Percentiles rank a stretch among this genome's conserved stretches.
Conservation (phyloP, 805 yeast species). For the Novakomyces olei region DNA sequence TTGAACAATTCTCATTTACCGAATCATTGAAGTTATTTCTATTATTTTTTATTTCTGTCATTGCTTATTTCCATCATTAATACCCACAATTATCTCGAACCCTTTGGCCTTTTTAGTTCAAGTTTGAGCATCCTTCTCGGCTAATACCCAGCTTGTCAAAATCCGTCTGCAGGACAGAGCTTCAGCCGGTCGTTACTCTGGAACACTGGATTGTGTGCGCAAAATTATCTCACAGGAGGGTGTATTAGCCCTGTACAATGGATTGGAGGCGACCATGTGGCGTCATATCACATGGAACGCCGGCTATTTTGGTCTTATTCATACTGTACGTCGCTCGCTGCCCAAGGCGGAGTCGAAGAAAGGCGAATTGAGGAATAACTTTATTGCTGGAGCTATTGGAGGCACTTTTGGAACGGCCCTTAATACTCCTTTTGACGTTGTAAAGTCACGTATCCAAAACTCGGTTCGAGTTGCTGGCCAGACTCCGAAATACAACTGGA, state of each 20-base stretch:
- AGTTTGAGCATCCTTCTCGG: no score
- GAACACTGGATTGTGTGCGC: conserved; percentile 62
- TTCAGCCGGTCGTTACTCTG: conserved; percentile 41
- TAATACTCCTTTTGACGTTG: conserved; percentile 90
- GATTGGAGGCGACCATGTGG: conserved; percentile 92
- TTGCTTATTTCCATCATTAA: no score
- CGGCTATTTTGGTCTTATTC: conserved; percentile 88
- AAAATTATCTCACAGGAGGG: conserved; percentile 60
- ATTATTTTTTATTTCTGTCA: no score
- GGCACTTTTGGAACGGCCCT: conserved; percentile 90
- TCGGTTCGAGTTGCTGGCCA: conserved; percentile 46
- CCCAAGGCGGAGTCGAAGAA: conserved; percentile 53
- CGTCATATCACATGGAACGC: conserved; percentile 96
- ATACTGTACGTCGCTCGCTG: conserved; percentile 57
- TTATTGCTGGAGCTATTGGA: conserved; percentile 85
- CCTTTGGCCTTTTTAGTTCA: no score
- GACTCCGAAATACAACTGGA: conserved; percentile 77
- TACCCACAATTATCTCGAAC: no score
- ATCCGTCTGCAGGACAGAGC: conserved; percentile 80
- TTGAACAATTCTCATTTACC: no score
- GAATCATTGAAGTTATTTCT: no score
- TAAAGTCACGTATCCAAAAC: conserved; percentile 85
- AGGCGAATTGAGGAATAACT: conserved; percentile 65
- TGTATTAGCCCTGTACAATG: conserved; percentile 65
- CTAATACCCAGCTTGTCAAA: conserved; percentile 70